phyloP scores from a whole-genome alignment of 768 basidiomycete species.

The Nevesoporus exiguus region DNA sequence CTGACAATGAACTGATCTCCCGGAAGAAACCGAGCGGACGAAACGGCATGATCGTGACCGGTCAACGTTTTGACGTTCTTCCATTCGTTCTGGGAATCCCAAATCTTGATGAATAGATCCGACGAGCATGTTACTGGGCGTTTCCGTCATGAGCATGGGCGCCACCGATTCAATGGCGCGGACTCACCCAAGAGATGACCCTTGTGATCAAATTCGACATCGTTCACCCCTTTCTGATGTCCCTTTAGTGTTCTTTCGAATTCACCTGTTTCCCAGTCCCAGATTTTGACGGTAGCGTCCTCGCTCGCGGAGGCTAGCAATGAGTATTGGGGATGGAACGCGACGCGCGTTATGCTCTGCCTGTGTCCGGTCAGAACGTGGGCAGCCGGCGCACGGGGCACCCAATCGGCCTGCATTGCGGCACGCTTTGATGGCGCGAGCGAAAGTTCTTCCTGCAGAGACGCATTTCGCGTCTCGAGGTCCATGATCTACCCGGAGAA shows the following conservation, averaged over 20 bases:
- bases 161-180: not conserved
- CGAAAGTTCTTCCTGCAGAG: constrained; percentile 69
- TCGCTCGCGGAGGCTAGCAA: constrained; percentile 83
- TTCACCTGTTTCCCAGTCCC: constrained; percentile 97
- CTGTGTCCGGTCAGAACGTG: constrained; percentile 78
- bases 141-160: constrained; percentile 1
- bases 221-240: constrained; percentile 85
- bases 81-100: constrained; percentile 89
- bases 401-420: constrained; percentile 75
- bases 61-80: constrained; percentile 84
- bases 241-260: constrained; percentile 90
- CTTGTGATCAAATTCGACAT: constrained; percentile 86
- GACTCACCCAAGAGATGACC: constrained; percentile 73
- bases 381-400: constrained; percentile 81
- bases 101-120: constrained; percentile 88
- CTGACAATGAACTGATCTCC: constrained; percentile 82
- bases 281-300: constrained; percentile 87
- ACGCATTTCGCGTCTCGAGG: constrained; percentile 78
- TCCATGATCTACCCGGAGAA: constrained; percentile 77
- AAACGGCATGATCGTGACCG: constrained; percentile 91
- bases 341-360: constrained; percentile 68
- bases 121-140: constrained; percentile 59
- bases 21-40: constrained; percentile 80
- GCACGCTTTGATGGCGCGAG: constrained; percentile 49
- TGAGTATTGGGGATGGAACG: constrained; percentile 86